Conservation (phyloP, 768 basidiomycete genomes). For the Austroboletus eburneus region DNA sequence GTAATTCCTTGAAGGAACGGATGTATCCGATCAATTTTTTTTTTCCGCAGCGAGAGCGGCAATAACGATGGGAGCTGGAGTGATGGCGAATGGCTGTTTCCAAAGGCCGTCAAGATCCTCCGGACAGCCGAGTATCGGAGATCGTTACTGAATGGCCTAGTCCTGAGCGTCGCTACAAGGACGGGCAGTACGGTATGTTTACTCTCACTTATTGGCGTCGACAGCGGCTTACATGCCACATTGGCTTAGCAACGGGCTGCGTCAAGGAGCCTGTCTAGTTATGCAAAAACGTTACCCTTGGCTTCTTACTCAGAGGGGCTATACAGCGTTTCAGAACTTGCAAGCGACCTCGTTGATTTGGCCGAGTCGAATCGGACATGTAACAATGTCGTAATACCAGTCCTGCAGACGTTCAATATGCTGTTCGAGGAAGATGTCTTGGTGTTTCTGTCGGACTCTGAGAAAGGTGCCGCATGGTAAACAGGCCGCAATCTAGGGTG, state of each 20-base stretch:
- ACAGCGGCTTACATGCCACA: slow-evolving; percentile 15
- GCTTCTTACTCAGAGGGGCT: slow-evolving; percentile 19
- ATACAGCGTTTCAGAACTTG: slow-evolving; percentile 51
- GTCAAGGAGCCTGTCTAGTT: slow-evolving; percentile 55
- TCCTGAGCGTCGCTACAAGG: slow-evolving; percentile 78
- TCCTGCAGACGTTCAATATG: slow-evolving; percentile 69
- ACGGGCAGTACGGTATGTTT: slow-evolving; percentile 77
- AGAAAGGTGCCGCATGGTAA: slow-evolving; percentile 51
- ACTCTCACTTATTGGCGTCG: slow-evolving; percentile 2
- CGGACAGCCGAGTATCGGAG: slow-evolving; percentile 58
- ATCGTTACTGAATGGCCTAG: slow-evolving; percentile 62
- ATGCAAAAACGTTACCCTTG: slow-evolving; percentile 51
- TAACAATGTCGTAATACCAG: slow-evolving; percentile 79
- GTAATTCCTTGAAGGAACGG: slow-evolving; percentile 12
- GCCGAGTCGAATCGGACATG: slow-evolving; percentile 50
- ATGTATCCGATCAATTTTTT: background rate
- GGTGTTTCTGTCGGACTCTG: slow-evolving; percentile 41
- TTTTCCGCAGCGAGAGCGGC: slow-evolving; percentile 31
- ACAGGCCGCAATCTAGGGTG: slow-evolving; percentile 21
- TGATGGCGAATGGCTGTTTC: slow-evolving; percentile 72
- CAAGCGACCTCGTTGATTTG: slow-evolving; percentile 53
- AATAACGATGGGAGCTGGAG: slow-evolving; percentile 49
- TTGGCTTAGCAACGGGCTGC: slow-evolving; percentile 62
- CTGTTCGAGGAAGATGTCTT: slow-evolving; percentile 69
- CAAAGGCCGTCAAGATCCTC: slow-evolving; percentile 63